Evolutionary conservation across 768 basidiomycete species (phyloP).

Genomic region (Amanita fuliginea): DNA sequence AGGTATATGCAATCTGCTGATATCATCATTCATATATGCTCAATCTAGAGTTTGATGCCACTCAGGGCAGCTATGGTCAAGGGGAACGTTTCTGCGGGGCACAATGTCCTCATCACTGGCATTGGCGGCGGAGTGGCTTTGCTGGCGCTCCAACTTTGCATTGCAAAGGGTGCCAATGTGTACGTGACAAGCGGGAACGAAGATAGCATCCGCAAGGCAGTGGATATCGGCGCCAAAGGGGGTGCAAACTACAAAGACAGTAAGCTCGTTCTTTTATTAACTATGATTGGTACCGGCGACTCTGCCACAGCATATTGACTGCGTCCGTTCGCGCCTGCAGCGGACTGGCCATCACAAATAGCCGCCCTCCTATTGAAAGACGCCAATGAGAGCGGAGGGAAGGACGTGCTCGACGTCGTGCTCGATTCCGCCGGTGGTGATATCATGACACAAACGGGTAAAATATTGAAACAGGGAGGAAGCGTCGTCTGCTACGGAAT

Average conservation of each 20-base stretch:
- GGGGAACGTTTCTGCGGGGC: conserved; percentile 46
- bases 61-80: conserved; percentile 56
- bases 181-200: conserved; percentile 68
- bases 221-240: conserved; percentile 61
- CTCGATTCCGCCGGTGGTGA: conserved; percentile 66
- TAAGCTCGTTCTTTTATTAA: conserved; percentile 19
- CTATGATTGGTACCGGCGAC: conserved; percentile 2
- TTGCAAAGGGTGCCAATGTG: conserved; percentile 69
- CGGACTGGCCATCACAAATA: conserved; percentile 43
- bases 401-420: conserved; percentile 39
- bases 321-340: conserved; percentile 17
- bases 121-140: conserved; percentile 82
- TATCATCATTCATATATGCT: neutral
- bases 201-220: conserved; percentile 60
- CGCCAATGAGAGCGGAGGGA: conserved; percentile 18
- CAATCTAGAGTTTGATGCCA: neutral
- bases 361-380: conserved; percentile 26
- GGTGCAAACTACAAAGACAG: conserved; percentile 66
- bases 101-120: conserved; percentile 73
- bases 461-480: conserved; percentile 45
- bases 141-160: conserved; percentile 59
- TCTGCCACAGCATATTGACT: neutral
- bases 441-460: conserved; percentile 39
- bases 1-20: conserved; percentile 31
- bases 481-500: conserved; percentile 58